phyloP scores from a whole-genome alignment of 805 yeast genomes.

The Teunomyces barrocoloradensis region DNA sequence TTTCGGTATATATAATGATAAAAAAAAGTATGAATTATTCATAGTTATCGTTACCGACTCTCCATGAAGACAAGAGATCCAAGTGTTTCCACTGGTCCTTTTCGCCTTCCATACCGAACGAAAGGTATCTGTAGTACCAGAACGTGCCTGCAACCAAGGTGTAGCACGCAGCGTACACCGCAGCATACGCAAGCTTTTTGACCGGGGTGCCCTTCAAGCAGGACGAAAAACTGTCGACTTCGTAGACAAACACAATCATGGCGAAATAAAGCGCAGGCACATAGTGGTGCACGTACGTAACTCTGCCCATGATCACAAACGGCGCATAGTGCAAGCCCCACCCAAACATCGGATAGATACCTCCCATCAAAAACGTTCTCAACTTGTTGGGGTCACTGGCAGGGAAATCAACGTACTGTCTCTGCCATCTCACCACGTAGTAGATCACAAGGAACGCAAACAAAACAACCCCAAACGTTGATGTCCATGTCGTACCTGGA shows the following conservation, averaged over 20 bases:
- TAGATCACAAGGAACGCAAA: constrained; percentile 48
- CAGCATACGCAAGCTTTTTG: constrained; percentile 14
- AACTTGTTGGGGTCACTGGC: constrained; percentile 41
- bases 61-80: constrained; percentile 41
- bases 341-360: constrained; percentile 81
- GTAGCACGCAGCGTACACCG: constrained; percentile 26
- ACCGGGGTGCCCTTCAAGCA: constrained; percentile 18
- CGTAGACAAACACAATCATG: constrained; percentile 66
- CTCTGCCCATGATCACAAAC: constrained; percentile 91
- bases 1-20: not conserved
- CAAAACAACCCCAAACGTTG: constrained; percentile 55
- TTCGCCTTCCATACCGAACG: constrained; percentile 46
- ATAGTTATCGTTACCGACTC: constrained; percentile 39
- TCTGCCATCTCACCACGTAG: constrained; percentile 59
- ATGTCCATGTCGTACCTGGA: constrained; percentile 70
- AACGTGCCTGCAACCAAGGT: constrained; percentile 34
- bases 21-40: not conserved
- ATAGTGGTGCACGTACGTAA: constrained; percentile 94
- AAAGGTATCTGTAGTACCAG: constrained; percentile 42
- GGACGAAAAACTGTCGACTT: constrained; percentile 47
- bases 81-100: constrained; percentile 38
- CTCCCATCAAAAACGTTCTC: constrained; percentile 62
- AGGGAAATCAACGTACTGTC: constrained; percentile 60
- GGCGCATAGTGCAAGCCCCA: constrained; percentile 91
- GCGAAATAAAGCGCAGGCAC: constrained; percentile 96